A percentile compares a stretch with the other conserved stretches of the same genome.
Conservation (phyloP, 306 rosid species). For the Fragaria ananassa region DNA sequence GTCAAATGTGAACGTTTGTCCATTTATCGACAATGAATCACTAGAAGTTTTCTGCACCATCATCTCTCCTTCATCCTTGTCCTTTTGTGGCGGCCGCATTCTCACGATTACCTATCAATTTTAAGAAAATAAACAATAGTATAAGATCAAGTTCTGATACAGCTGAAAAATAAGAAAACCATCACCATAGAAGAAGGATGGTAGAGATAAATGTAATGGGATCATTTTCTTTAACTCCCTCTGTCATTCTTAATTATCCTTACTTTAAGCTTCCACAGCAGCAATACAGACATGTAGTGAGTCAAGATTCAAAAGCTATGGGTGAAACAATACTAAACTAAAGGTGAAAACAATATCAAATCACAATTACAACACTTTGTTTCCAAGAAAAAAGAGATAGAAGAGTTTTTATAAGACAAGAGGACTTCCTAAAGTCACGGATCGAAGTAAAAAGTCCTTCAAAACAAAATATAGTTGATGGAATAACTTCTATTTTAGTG, state of each 20-base stretch:
- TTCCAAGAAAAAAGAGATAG: neutral
- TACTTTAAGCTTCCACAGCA: neutral
- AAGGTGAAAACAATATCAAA: neutral
- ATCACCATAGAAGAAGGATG: neutral
- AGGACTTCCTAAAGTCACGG: neutral
- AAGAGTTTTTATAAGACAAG: neutral
- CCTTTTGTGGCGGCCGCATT: constrained; percentile 67
- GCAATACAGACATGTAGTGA: neutral
- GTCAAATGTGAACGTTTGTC: constrained; percentile 88
- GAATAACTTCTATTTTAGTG: neutral
- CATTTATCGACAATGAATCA: constrained; percentile 71
- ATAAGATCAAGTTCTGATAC: neutral
- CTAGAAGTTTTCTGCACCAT: constrained; percentile 71
- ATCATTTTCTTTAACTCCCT: neutral
- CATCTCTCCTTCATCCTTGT: constrained; percentile 71
- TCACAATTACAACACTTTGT: neutral
- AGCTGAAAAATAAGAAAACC: neutral
- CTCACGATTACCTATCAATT: constrained; percentile 71
- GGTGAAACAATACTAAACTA: neutral
- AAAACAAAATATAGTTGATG: neutral
- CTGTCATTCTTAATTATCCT: neutral
- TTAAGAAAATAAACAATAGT: neutral
- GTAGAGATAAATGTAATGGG: neutral
- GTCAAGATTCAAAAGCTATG: neutral
- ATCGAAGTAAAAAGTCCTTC: neutral